Evolutionary conservation across 1,284 basidiomycete species (phyloP).

Genomic region (Xanthoconium separans): DNA sequence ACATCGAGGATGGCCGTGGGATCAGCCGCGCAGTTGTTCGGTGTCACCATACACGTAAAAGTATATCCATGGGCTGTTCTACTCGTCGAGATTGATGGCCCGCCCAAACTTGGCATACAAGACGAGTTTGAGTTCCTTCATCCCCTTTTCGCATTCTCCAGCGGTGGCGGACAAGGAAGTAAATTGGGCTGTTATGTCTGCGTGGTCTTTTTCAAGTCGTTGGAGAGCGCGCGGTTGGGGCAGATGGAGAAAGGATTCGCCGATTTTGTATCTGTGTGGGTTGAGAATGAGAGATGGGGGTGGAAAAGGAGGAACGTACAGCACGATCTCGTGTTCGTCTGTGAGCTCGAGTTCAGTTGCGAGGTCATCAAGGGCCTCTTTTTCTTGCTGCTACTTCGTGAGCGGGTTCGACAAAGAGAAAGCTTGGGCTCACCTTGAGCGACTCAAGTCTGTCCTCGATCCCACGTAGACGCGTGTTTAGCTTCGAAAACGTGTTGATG

Average conservation of each 20-base stretch:
- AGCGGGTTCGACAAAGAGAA: neutral
- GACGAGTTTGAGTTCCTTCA: slow-evolving; percentile 87
- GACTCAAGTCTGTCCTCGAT: slow-evolving; percentile 72
- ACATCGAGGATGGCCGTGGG: too few species aligned
- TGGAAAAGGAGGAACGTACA: slow-evolving; percentile 47
- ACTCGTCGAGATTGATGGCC: slow-evolving; percentile 90
- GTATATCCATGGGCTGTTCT: slow-evolving; percentile 1
- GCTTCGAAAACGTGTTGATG: slow-evolving; percentile 92
- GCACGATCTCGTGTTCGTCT: slow-evolving; percentile 77
- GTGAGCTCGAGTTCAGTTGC: slow-evolving; percentile 85
- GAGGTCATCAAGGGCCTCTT: slow-evolving; percentile 90
- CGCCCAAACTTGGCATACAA: slow-evolving; percentile 93
- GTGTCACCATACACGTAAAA: neutral
- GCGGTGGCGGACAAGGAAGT: slow-evolving; percentile 53
- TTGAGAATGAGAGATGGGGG: neutral
- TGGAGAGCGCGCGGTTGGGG: slow-evolving; percentile 69
- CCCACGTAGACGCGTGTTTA: slow-evolving; percentile 76
- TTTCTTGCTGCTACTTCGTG: slow-evolving; percentile 66
- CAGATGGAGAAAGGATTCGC: slow-evolving; percentile 87
- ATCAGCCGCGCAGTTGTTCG: too few species aligned
- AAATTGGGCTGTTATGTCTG: slow-evolving; percentile 60
- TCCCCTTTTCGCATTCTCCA: slow-evolving; percentile 76
- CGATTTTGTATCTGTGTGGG: slow-evolving; percentile 76
- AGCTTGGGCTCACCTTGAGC: slow-evolving; percentile 55
- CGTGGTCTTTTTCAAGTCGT: slow-evolving; percentile 73